Conservation (phyloP, 495 filamentous ascomycete genomes). For the Chaetomidium leptoderma region DNA sequence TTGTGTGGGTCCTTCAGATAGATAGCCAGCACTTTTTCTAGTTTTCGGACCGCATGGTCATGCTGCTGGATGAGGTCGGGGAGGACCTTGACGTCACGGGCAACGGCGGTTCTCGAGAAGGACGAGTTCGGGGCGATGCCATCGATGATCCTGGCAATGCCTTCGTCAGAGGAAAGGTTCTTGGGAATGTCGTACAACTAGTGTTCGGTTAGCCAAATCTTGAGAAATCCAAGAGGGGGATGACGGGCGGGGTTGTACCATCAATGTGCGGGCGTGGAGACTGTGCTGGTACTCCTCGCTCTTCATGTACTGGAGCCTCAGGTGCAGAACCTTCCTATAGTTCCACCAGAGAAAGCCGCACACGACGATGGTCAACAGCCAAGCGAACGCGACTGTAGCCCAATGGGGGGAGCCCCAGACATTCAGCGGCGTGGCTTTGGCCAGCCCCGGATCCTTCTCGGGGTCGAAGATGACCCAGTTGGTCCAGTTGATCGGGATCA, state of each 20-base stretch:
- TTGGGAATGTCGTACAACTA: constrained; percentile 82
- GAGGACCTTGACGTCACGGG: constrained; percentile 83
- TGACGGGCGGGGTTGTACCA: constrained; percentile 49
- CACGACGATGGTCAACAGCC: constrained; percentile 70
- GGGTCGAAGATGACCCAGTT: constrained; percentile 46
- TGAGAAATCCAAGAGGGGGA: background rate
- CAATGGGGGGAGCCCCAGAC: constrained; percentile 60
- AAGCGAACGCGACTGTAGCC: constrained; percentile 79
- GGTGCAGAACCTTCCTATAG: constrained; percentile 63
- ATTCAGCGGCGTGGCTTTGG: constrained; percentile 51
- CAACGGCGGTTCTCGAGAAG: constrained; percentile 75
- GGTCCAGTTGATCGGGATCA: constrained; percentile 79
- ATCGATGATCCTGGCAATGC: constrained; percentile 75
- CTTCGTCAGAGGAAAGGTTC: constrained; percentile 71
- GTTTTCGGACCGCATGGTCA: constrained; percentile 67
- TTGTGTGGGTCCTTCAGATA: constrained; percentile 84
- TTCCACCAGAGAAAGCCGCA: constrained; percentile 85
- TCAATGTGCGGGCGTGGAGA: constrained; percentile 83
- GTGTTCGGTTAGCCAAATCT: constrained; percentile 16
- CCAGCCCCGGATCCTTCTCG: constrained; percentile 48
- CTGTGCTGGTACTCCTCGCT: constrained; percentile 86
- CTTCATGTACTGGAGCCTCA: constrained; percentile 77
- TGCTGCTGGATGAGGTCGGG: constrained; percentile 82
- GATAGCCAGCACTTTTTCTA: constrained; percentile 79
- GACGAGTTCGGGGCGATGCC: constrained; percentile 67